Evolutionary conservation across 2,329 filamentous ascomycete genomes (phyloP).

Genomic region (Coleophoma cylindrospora): DNA sequence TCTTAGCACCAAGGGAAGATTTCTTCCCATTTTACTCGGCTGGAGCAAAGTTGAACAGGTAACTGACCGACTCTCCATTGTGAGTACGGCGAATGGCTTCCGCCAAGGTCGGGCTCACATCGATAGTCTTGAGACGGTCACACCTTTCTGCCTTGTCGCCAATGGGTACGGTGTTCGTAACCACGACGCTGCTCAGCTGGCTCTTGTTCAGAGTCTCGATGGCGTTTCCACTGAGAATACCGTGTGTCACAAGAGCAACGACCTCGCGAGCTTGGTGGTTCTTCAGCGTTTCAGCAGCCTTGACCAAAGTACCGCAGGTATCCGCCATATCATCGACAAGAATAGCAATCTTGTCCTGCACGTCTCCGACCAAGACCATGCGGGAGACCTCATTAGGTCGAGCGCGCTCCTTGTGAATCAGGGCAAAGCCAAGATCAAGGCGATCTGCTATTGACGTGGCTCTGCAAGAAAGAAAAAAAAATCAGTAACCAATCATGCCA

Average conservation of each 20-base stretch:
- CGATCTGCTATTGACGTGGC: constrained; percentile 91
- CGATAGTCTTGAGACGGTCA: constrained; percentile 80
- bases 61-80: constrained; percentile 51
- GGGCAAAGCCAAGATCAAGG: constrained; percentile 82
- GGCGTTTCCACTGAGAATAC: constrained; percentile 82
- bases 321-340: constrained; percentile 98
- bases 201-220: constrained; percentile 71
- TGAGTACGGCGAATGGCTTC: constrained; percentile 56
- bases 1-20: neutral
- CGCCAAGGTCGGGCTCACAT: constrained; percentile 80
- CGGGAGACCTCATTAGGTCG: constrained; percentile 86
- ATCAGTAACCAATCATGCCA: neutral
- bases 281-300: constrained; percentile 85
- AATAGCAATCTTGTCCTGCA: constrained; percentile 86
- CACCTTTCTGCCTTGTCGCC: constrained; percentile 76
- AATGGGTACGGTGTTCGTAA: constrained; percentile 84
- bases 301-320: constrained; percentile 82
- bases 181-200: constrained; percentile 71
- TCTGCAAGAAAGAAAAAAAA: constrained; percentile 31
- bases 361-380: constrained; percentile 95
- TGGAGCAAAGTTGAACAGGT: constrained; percentile 64
- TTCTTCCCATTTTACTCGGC: constrained; percentile 29
- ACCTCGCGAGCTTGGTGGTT: constrained; percentile 82
- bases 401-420: constrained; percentile 95
- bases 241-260: constrained; percentile 92